A percentile compares a stretch with the other conserved stretches of the same genome.
Conservation (phyloP, 2,329 filamentous ascomycete genomes). For the Aspergillus fumigatiaffinis region DNA sequence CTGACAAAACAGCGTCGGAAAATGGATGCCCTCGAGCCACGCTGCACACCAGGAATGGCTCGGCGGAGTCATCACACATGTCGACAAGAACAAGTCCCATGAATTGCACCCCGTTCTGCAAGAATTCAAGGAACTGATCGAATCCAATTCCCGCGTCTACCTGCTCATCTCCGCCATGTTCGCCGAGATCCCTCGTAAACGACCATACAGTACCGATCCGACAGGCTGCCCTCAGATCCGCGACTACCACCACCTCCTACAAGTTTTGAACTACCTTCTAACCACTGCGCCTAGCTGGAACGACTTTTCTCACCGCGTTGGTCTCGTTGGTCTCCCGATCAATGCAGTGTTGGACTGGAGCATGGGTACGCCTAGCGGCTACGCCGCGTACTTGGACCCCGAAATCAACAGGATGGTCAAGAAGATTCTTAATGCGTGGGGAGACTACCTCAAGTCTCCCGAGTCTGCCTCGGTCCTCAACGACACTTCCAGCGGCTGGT, state of each 20-base stretch:
- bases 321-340: conserved; percentile 54
- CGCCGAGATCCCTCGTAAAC: conserved; percentile 59
- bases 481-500: conserved; percentile 51
- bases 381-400: conserved; percentile 51
- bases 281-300: conserved; percentile 30
- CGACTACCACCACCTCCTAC: conserved; percentile 64
- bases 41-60: conserved; percentile 62
- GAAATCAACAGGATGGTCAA: conserved; percentile 52
- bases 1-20: conserved; percentile 43
- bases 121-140: conserved; percentile 65
- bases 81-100: conserved; percentile 48
- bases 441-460: conserved; percentile 49
- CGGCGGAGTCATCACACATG: conserved; percentile 51
- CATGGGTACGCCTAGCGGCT: conserved; percentile 54
- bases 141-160: conserved; percentile 59
- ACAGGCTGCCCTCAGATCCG: conserved; percentile 60
- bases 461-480: conserved; percentile 51
- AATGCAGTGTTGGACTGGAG: conserved; percentile 57
- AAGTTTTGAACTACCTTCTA: conserved; percentile 57
- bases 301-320: conserved; percentile 29
- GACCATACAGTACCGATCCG: conserved; percentile 59
- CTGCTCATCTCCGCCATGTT: conserved; percentile 68
- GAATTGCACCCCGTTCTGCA: conserved; percentile 57
- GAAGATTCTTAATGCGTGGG: conserved; percentile 53
- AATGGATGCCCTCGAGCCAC: conserved; percentile 63